phyloP scores from a whole-genome alignment of 371 early-diverging fungal genomes.

The Cladochytrium tenue region DNA sequence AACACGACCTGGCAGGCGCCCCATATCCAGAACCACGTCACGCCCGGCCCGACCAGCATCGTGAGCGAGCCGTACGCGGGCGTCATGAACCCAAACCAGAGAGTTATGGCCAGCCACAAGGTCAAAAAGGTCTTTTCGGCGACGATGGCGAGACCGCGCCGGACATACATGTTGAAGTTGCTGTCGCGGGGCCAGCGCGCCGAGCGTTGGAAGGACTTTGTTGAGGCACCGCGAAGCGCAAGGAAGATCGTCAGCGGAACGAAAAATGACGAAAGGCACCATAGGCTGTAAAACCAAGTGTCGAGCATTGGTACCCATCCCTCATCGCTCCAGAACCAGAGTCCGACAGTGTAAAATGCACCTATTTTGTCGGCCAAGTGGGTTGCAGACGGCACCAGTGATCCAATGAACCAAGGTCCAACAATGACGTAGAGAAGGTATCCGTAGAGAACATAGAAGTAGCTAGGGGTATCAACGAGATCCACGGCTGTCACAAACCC shows the following conservation, averaged over 20 bases:
- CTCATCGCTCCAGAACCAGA: slow-evolving; percentile 47
- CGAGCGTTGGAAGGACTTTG: neutral
- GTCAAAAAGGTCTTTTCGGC: neutral
- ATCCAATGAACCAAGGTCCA: slow-evolving; percentile 59
- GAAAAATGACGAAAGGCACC: neutral
- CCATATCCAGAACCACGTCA: neutral
- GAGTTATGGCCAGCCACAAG: neutral
- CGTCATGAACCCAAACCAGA: neutral
- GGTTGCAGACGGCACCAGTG: slow-evolving; percentile 50
- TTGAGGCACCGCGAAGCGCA: neutral
- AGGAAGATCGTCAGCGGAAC: neutral
- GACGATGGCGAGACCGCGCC: neutral
- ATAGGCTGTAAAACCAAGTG: slow-evolving; percentile 64
- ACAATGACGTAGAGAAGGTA: slow-evolving; percentile 30
- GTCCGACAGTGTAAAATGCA: slow-evolving; percentile 64
- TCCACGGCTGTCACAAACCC: no score
- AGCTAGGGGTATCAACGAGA: slow-evolving; percentile 35
- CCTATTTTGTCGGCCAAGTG: slow-evolving; percentile 44
- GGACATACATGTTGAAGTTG: no score
- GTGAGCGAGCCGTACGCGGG: neutral
- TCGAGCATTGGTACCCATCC: slow-evolving; percentile 82
- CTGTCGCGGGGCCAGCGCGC: neutral
- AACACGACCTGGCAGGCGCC: neutral
- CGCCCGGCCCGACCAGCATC: neutral
- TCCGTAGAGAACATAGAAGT: slow-evolving; percentile 43